Evolutionary conservation across 345 rosid genomes (phyloP).

Genomic region (Populus euphratica): DNA sequence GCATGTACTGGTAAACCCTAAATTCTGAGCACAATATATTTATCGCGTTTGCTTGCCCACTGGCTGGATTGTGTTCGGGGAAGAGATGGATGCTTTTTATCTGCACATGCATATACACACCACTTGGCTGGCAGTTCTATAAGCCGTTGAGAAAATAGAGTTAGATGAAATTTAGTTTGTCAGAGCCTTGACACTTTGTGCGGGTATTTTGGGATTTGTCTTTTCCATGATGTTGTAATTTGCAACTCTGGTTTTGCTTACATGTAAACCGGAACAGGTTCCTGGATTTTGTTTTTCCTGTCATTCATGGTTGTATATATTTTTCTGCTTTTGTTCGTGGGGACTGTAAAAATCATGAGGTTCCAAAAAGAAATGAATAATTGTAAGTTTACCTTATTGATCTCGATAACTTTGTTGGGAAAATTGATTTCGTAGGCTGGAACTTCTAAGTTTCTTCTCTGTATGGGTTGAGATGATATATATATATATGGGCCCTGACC

Average conservation of each 20-base stretch:
- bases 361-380: no score
- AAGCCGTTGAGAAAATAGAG: neutral
- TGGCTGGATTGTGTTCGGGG: neutral
- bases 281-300: no score
- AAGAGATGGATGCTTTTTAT: neutral
- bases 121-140: neutral
- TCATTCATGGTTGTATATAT: no score
- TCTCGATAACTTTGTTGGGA: no score
- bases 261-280: no score
- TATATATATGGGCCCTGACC: no score
- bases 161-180: neutral
- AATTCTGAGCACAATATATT: neutral
- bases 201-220: neutral
- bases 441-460: neutral
- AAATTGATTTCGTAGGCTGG: neutral
- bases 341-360: no score
- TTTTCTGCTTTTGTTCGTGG: no score
- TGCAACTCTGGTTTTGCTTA: neutral
- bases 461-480: neutral
- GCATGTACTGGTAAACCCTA: neutral
- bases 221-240: neutral
- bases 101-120: neutral
- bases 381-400: no score
- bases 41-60: neutral
- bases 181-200: neutral